phyloP scores from a whole-genome alignment of 306 rosid species.

The Dalbergia oliveri region DNA sequence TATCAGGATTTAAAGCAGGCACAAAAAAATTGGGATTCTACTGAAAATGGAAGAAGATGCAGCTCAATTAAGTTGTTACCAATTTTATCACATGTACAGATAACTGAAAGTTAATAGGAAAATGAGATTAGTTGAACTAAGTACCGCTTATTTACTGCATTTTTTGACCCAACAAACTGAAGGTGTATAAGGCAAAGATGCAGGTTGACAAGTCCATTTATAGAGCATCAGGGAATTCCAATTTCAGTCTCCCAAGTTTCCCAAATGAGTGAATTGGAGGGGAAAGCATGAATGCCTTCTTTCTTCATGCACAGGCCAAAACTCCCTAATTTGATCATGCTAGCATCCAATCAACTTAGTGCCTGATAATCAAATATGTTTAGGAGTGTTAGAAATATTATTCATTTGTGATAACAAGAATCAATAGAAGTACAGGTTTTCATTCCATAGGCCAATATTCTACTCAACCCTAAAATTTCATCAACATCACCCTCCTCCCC shows the following conservation, averaged over 20 bases:
- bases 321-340: slow-evolving; percentile 32
- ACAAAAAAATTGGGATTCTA: slow-evolving; percentile 21
- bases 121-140: slow-evolving; percentile 41
- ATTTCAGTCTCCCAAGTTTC: slow-evolving; percentile 50
- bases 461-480: too few species aligned
- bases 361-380: slow-evolving; percentile 44
- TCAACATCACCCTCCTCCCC: too few species aligned
- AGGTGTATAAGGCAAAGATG: slow-evolving; percentile 40
- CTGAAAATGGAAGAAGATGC: slow-evolving; percentile 26
- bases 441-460: too few species aligned
- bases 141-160: slow-evolving; percentile 40
- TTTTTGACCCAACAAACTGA: background rate
- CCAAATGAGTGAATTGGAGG: slow-evolving; percentile 59
- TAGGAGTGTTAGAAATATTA: background rate
- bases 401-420: too few species aligned
- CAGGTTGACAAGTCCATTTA: slow-evolving; percentile 43
- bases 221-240: slow-evolving; percentile 49
- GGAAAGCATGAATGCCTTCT: slow-evolving; percentile 62
- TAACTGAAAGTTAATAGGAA: slow-evolving; percentile 20
- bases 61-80: slow-evolving; percentile 27
- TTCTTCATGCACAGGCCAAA: slow-evolving; percentile 41
- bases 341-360: slow-evolving; percentile 60
- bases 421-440: too few species aligned
- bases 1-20: slow-evolving; percentile 7
- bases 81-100: slow-evolving; percentile 5